Conservation (phyloP, 306 rosid genomes). For the Argentina anserina region DNA sequence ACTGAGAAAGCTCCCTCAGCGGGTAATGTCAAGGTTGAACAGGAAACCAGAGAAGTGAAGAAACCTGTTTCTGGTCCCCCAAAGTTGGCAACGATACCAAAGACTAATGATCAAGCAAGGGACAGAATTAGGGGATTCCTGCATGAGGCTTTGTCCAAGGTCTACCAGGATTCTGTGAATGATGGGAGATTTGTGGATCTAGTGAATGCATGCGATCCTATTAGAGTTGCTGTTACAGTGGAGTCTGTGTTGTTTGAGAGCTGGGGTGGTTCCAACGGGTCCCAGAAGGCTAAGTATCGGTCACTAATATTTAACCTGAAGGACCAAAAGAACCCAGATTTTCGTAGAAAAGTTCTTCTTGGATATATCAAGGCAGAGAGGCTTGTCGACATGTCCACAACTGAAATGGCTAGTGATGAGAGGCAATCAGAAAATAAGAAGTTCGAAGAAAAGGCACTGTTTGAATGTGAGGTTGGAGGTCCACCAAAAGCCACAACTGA, state of each 20-base stretch:
- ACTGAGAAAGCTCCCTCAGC: slow-evolving; percentile 39
- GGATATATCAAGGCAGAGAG: slow-evolving; percentile 65
- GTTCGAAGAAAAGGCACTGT: slow-evolving; percentile 68
- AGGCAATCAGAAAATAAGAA: slow-evolving; percentile 67
- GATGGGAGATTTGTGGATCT: slow-evolving; percentile 46
- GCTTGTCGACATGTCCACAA: slow-evolving; percentile 63
- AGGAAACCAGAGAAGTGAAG: slow-evolving; percentile 50
- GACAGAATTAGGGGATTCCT: slow-evolving; percentile 83
- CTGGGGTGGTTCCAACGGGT: slow-evolving; percentile 91
- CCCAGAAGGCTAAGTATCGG: slow-evolving; percentile 86
- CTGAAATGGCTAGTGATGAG: slow-evolving; percentile 93
- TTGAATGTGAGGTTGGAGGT: slow-evolving; percentile 79
- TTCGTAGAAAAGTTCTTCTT: slow-evolving; percentile 83
- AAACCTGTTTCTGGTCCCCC: slow-evolving; percentile 50
- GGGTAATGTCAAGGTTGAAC: slow-evolving; percentile 61
- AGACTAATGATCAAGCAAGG: slow-evolving; percentile 56
- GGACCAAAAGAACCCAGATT: slow-evolving; percentile 90
- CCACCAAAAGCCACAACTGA: slow-evolving; percentile 77
- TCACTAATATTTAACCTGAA: slow-evolving; percentile 86
- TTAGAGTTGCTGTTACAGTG: slow-evolving; percentile 79
- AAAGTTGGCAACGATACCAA: slow-evolving; percentile 67
- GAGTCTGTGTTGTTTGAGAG: slow-evolving; percentile 80
- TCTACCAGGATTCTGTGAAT: slow-evolving; percentile 65
- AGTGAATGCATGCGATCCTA: slow-evolving; percentile 69
- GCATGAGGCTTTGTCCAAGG: slow-evolving; percentile 71